Evolutionary conservation across 177 flowering plant genomes (phyloP).

Genomic region (Tripterygium wilfordii): DNA sequence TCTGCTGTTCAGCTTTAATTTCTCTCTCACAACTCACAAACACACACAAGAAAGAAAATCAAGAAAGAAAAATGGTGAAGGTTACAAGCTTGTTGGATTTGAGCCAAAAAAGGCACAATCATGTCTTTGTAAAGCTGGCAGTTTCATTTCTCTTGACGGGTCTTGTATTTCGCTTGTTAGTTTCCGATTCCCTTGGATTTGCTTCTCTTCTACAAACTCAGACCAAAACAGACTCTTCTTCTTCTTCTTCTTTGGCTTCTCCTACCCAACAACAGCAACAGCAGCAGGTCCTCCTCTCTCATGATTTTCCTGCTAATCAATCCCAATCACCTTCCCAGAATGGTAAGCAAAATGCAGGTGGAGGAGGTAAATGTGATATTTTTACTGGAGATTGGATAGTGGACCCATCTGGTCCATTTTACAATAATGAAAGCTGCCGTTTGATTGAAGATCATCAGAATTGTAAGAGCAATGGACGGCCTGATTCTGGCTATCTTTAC

Average conservation of each 20-base stretch:
- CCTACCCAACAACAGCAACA: too few relatives aligned
- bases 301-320: slow-evolving; percentile 7
- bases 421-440: slow-evolving; percentile 42
- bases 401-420: slow-evolving; percentile 34
- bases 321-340: slow-evolving; percentile 7
- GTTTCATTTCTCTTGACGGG: slow-evolving; percentile 25
- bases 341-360: slow-evolving; percentile 6
- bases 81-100: slow-evolving; percentile 19
- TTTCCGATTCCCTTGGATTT: slow-evolving; percentile 19
- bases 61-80: slow-evolving; percentile 25
- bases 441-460: slow-evolving; percentile 37
- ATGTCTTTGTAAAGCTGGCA: slow-evolving; percentile 22
- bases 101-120: slow-evolving; percentile 20
- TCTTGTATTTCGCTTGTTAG: slow-evolving; percentile 29
- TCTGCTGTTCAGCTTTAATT: slow-evolving; percentile 1
- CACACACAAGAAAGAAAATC: too few relatives aligned
- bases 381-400: slow-evolving; percentile 46
- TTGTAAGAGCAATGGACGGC: slow-evolving; percentile 46
- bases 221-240: slow-evolving; percentile 1
- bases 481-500: slow-evolving; percentile 35
- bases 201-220: slow-evolving; percentile 5
- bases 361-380: slow-evolving; percentile 35
- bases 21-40: too few relatives aligned
- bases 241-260: neutral
- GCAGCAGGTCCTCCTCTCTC: slow-evolving; percentile 5